Percentiles rank a stretch among this genome's conserved stretches.
Conservation (phyloP, 2,329 filamentous ascomycete genomes). For the Hypomyces perniciosus region DNA sequence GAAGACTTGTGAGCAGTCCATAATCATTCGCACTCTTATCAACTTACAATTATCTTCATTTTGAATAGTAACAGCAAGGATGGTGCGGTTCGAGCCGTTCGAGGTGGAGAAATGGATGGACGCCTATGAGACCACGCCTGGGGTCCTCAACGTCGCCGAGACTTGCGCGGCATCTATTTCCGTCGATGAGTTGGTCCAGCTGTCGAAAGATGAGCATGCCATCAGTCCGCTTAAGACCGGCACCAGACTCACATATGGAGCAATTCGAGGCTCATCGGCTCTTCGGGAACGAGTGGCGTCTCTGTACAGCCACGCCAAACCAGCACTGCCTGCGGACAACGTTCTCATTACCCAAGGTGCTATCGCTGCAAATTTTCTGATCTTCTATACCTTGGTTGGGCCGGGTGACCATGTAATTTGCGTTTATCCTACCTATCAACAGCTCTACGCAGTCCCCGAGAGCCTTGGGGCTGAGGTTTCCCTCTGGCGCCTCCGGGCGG, state of each 20-base stretch:
- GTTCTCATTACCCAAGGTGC: conserved; percentile 74
- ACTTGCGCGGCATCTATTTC: conserved; percentile 74
- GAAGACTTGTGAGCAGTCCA: too few relatives aligned
- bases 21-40: not conserved
- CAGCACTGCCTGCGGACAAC: conserved; percentile 47
- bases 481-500: conserved; percentile 63
- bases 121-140: conserved; percentile 49
- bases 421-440: conserved; percentile 82
- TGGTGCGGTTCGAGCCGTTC: conserved; percentile 56
- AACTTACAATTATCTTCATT: not conserved
- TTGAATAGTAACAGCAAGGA: conserved; percentile 19
- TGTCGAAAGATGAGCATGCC: conserved; percentile 49
- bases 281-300: conserved; percentile 60
- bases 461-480: conserved; percentile 72
- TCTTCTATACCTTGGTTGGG: conserved; percentile 65
- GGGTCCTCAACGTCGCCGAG: conserved; percentile 66
- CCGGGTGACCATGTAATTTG: conserved; percentile 79
- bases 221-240: conserved; percentile 40
- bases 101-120: conserved; percentile 70
- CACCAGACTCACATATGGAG: conserved; percentile 63
- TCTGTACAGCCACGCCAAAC: conserved; percentile 55
- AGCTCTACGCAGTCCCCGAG: conserved; percentile 69
- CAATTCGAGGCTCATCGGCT: conserved; percentile 60
- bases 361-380: conserved; percentile 78
- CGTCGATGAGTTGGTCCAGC: conserved; percentile 55